Base-by-base conservation (phyloP, 371 early-diverging fungal species). In the Rhizopus microsporus region DNA sequence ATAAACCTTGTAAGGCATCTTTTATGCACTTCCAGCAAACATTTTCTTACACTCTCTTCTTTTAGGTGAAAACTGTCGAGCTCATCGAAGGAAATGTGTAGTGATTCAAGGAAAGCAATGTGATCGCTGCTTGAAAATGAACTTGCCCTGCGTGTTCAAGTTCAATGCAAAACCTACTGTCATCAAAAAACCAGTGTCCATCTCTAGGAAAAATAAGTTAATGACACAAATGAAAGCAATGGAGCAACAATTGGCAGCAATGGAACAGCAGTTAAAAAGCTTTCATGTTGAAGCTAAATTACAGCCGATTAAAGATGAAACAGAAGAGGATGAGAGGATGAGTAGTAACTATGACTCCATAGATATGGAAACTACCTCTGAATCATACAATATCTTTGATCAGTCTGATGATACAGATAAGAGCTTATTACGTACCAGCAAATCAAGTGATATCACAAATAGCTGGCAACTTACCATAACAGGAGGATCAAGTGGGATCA, bases 41-140 rank as follows among this genome's bases (percentile, higher is more conserved):
- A 23, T 23, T 23, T 23, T 23, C 23, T 42, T 42, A 42, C 29
- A 46, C 12, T 17, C 29, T 23, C 0, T 17, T 30, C 40, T 6
- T 15, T 35, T 39, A 78, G 78, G 78, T 51, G 78, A 78, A 56
- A 71, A 75, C 51, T 78, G 78, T 47, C 63, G 78, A 50, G 74
- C 75, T 17, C 78, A 78, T 60, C 69, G 78, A 31, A 64, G 78
- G 29, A 72, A 73, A 59, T 78, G 78, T 53, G 67, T 69, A 37
- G 60, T 73, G 8, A 31, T 54, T 10, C 57, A 72, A 52, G 71
- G 68, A 1, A 59, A 51, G 16, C 63, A 63, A 42, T 78, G 78
- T 50, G 70, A 73, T 45, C 67, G 78, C 35, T 78, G 78, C 56
- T 44, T 60, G 4, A 72, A 73, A 43, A 75, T 69, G 65, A 63